Evolutionary conservation across 805 yeast species (phyloP).

Genomic region (Debaryomyces castellii): DNA sequence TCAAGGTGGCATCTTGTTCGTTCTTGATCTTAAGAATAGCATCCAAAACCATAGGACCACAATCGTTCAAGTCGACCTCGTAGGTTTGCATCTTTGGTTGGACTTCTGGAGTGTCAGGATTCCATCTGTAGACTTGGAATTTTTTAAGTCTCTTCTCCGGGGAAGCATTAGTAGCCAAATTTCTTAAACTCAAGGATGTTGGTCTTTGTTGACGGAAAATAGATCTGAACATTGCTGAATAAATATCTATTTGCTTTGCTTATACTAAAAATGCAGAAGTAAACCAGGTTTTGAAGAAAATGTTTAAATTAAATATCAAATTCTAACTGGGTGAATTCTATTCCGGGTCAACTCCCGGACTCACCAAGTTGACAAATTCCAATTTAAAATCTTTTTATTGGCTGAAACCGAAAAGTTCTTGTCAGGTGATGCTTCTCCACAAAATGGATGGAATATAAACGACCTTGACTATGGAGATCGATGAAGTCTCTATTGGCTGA

Average conservation of each 20-base stretch:
- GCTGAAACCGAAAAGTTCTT: not conserved
- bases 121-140: conserved; percentile 96
- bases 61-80: conserved; percentile 80
- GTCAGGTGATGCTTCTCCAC: conserved; percentile 2
- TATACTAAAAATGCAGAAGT: not conserved
- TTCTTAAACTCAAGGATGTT: conserved; percentile 16
- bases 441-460: not conserved
- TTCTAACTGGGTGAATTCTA: not conserved
- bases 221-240: conserved; percentile 18
- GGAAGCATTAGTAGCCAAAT: conserved; percentile 52
- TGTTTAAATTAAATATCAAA: conserved; percentile 1
- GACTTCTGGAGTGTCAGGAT: conserved; percentile 91
- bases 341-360: conserved; percentile 6
- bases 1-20: conserved; percentile 93
- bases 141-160: conserved; percentile 63
- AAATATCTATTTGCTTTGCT: not conserved
- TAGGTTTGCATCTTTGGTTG: conserved; percentile 86
- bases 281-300: not conserved
- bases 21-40: conserved; percentile 92
- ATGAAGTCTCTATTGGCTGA: not conserved
- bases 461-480: not conserved
- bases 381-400: conserved; percentile 5
- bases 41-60: conserved; percentile 98
- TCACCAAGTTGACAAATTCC: conserved; percentile 7
- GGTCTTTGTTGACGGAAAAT: conserved; percentile 15